Evolutionary conservation across 768 basidiomycete genomes (phyloP), one percentile per base, ranked within the genome.

Genomic region (Coprinopsis strossmayeri): DNA sequence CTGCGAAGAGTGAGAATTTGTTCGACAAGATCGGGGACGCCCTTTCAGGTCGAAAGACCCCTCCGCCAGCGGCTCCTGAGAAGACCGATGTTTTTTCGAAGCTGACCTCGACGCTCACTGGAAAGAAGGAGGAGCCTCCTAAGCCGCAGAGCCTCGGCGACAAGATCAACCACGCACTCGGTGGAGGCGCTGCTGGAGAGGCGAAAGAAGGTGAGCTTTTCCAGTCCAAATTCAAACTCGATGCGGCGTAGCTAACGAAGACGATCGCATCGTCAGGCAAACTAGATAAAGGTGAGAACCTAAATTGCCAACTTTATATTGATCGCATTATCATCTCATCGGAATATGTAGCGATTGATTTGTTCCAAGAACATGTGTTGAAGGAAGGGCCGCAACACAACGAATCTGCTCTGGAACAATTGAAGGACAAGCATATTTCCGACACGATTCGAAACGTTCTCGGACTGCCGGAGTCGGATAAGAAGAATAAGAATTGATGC

Each of bases 311-410:
- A 11, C 23, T n/a, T n/a, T n/a, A n/a, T n/a, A n/a, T n/a, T n/a
- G n/a, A n/a, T n/a, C n/a, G n/a, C n/a, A n/a, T n/a, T n/a, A n/a
- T n/a, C n/a, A n/a, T n/a, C n/a, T n/a, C n/a, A n/a, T n/a, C n/a
- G n/a, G n/a, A n/a, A n/a, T n/a, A n/a, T n/a, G n/a, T 45, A 70
- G 69, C 64, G 15, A 65, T 73, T 44, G 69, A 72, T 52, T 64
- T 65, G 30, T 63, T 71, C 15, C 70, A 73, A 52, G 67, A 72
- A 54, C 69, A 71, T 55, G 57, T 70, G 25, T 53, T 73, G 27
- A 59, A 61, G 27, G 48, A 64, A 45, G 70, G 70, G 11, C 53
- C 57, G 34, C 71, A 73, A 57, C 56, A 59, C 17, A 57, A 71
- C 52, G 71, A 73, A 54, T 57, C 61, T 17, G 66, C 64, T 3